Conservation (phyloP, 202 grass and related monocot species). For the Carex sylvatica region DNA sequence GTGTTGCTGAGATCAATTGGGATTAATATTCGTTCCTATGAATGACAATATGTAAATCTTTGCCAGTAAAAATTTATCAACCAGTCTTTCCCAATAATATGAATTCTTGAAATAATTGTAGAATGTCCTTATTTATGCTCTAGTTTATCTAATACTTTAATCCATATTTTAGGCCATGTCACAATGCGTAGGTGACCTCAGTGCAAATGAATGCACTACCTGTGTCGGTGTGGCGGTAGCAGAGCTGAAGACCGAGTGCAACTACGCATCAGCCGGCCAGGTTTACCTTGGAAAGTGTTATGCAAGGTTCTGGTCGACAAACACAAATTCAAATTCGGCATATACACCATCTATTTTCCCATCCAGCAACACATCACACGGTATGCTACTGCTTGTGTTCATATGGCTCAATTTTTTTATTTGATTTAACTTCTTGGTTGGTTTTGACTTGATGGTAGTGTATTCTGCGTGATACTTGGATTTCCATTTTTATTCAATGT, state of each 20-base stretch:
- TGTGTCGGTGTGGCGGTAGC: conserved; percentile 52
- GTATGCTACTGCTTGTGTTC: conserved; percentile 31
- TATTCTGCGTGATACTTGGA: neutral
- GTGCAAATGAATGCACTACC: conserved; percentile 53
- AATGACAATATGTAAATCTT: neutral
- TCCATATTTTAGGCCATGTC: conserved; percentile 47
- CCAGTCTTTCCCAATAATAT: neutral
- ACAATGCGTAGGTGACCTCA: conserved; percentile 84
- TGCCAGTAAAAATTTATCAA: neutral
- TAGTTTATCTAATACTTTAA: neutral
- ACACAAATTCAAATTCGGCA: neutral
- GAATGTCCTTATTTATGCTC: neutral
- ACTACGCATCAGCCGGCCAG: conserved; percentile 49
- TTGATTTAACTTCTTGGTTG: conserved; percentile 12
- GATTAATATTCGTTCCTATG: neutral
- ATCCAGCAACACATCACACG: neutral
- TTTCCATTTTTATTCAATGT: conserved; percentile 3
- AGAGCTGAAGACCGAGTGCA: conserved; percentile 64
- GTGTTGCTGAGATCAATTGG: neutral
- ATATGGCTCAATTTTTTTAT: conserved; percentile 13
- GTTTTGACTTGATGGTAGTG: neutral
- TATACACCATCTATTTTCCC: neutral
- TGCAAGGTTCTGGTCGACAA: conserved; percentile 59
- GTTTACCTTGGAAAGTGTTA: conserved; percentile 90
- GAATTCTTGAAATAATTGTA: neutral